phyloP scores from a whole-genome alignment of 2,329 filamentous ascomycete genomes.

The Juglanconis sp. region DNA sequence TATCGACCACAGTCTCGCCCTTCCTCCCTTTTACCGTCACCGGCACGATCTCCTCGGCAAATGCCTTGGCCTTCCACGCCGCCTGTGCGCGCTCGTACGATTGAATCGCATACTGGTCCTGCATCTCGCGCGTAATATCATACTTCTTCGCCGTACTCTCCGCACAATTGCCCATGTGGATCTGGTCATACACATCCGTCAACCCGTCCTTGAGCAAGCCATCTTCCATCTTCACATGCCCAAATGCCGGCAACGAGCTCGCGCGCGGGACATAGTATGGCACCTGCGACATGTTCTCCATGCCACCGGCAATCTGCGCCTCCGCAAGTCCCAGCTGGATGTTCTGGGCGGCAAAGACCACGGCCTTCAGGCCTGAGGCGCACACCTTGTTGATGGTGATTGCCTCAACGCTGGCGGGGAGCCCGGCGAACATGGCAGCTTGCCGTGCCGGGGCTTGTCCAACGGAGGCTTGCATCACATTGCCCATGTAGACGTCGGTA shows the following conservation, averaged over 20 bases:
- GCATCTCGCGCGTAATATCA: conserved; percentile 74
- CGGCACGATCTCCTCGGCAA: conserved; percentile 85
- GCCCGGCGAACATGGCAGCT: conserved; percentile 82
- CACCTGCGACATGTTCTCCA: conserved; percentile 96
- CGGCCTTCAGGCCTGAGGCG: conserved; percentile 89
- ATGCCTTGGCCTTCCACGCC: conserved; percentile 79
- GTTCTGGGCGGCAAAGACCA: conserved; percentile 85
- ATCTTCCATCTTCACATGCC: conserved; percentile 83
- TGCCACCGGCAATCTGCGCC: conserved; percentile 87
- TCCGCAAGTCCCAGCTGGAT: conserved; percentile 89
- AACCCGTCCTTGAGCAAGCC: conserved; percentile 91
- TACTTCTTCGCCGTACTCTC: conserved; percentile 92
- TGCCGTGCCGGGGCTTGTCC: conserved; percentile 92
- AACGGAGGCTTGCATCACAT: conserved; percentile 78
- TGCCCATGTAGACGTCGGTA: conserved; percentile 95
- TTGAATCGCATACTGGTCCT: conserved; percentile 86
- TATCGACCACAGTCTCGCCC: conserved; percentile 73
- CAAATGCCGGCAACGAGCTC: conserved; percentile 80
- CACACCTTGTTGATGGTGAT: conserved; percentile 98
- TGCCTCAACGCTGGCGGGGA: conserved; percentile 77
- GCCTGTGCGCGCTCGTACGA: conserved; percentile 87
- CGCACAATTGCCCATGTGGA: conserved; percentile 97
- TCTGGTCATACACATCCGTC: conserved; percentile 93
- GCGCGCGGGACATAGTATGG: conserved; percentile 86
- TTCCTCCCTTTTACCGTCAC: conserved; percentile 84